Base-by-base conservation (phyloP, 169 alveolate species). In the Plasmodium sp. region DNA sequence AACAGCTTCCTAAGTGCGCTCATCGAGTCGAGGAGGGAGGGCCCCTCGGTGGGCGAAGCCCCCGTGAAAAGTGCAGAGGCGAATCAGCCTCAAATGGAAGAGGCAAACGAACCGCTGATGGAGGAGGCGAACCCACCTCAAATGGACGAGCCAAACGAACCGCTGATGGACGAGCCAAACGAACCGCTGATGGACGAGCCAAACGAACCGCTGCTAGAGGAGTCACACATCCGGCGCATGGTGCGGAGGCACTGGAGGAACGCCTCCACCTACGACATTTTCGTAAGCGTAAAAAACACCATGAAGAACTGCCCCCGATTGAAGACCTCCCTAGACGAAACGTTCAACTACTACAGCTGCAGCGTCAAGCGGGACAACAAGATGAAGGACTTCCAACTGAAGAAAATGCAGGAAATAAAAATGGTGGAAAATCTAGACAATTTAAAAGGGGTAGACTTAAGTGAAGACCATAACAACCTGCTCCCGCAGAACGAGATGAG, bases 181-280 rank as follows among this genome's bases (percentile, higher is more conserved):
- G 3, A 74, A 16, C 3, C 9, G 3, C 74, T n/a, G 27, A 22
- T 22, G 27, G 27, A 22, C 27, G 27, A 22, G 27, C 27, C 27
- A 22, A 22, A 22, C 27, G 27, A 22, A 22, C 27, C 27, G 27
- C 27, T 22, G 16, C 6, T 14, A 22, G 51, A 41, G 22, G 58
- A 73, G 10, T 75, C 56, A 48, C 58, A 95, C 5, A 93, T 96
- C 54, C 92, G 91, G 33, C 16, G 5, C 12, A 22, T 96, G 31
- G 97, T 96, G 4, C 96, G 93, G 80, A 51, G 86, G 16, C 36
- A 81, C 48, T 96, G 98, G 98, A 84, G 96, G 27, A 95, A 96
- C 72, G 77, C 97, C 73, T 93, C 96, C 72, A 92, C 95, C 56
- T 94, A 95, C 83, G 98, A 96, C 67, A 96, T 95, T 34, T 97